Conservation (phyloP, 352 stramenopile genomes). For the Phytopythium cucurbitacearum region DNA sequence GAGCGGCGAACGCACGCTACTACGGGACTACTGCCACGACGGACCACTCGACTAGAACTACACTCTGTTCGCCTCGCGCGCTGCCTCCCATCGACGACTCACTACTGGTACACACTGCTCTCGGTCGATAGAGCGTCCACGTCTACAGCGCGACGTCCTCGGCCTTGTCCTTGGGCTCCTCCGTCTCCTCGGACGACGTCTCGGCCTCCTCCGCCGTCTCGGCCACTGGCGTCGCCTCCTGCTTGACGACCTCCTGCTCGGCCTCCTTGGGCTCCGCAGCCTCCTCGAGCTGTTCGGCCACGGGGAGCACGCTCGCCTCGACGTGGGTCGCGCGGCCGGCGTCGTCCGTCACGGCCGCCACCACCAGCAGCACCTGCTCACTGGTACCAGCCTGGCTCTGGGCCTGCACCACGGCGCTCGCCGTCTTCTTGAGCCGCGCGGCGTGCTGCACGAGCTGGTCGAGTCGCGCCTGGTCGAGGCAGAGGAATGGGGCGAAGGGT, state of each 20-base stretch:
- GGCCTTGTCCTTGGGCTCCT: slow-evolving; percentile 6
- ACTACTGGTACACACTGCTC: not conserved
- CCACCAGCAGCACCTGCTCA: slow-evolving; percentile 34
- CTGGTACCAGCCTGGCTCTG: slow-evolving; percentile 11
- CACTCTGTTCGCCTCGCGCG: no score
- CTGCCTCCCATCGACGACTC: not conserved
- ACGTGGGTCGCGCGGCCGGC: slow-evolving; percentile 44
- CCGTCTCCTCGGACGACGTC: slow-evolving; percentile 26
- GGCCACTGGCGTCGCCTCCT: slow-evolving; percentile 2
- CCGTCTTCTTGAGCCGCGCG: slow-evolving; percentile 37
- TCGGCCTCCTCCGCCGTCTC: slow-evolving; percentile 19
- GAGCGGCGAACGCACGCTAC: no score
- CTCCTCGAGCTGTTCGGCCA: slow-evolving; percentile 10
- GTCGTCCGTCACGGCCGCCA: slow-evolving; percentile 38
- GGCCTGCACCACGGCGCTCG: slow-evolving; percentile 30
- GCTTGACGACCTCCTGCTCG: slow-evolving; percentile 2
- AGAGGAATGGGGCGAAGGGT: slow-evolving; percentile 41
- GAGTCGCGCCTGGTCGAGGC: slow-evolving; percentile 36
- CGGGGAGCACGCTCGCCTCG: slow-evolving; percentile 59
- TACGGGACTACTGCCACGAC: no score
- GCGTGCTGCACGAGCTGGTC: slow-evolving; percentile 42
- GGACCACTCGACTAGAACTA: no score
- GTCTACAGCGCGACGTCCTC: not conserved
- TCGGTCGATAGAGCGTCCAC: not conserved
- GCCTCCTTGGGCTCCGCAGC: no score